Evolutionary conservation across 139 green algal species (phyloP).

Genomic region (Axilococcus clingmanii): DNA sequence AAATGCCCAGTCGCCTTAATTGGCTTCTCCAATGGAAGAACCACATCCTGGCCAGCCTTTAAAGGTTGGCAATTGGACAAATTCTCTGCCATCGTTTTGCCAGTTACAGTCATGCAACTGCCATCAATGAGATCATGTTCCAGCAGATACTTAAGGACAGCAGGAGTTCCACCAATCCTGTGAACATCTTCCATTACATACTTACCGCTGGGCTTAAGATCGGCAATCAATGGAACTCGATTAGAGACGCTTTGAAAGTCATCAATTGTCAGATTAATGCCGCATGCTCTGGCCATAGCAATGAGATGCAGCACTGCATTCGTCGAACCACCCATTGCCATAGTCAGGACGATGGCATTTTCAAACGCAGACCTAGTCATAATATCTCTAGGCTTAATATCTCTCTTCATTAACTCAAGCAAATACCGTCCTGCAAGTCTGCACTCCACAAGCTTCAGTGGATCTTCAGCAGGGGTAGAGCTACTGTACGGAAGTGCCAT

Average conservation of each 20-base stretch:
- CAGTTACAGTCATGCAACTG: conserved; percentile 75
- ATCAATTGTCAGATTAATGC: conserved; percentile 79
- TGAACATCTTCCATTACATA: conserved; percentile 99
- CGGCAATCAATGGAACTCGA: conserved; percentile 86
- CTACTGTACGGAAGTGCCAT: conserved; percentile 93
- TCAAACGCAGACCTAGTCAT: conserved; percentile 91
- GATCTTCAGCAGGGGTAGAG: conserved; percentile 88
- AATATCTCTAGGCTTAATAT: conserved; percentile 94
- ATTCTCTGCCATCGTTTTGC: conserved; percentile 94
- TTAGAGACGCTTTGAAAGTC: conserved; percentile 91
- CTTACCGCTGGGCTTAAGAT: conserved; percentile 91
- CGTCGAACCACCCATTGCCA: conserved; percentile 89
- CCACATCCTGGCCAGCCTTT: conserved; percentile 74
- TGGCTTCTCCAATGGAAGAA: conserved; percentile 72
- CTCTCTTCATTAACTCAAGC: conserved; percentile 73
- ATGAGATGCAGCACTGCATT: conserved; percentile 91
- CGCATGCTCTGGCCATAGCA: conserved; percentile 62
- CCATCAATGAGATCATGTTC: conserved; percentile 84
- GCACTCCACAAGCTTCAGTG: conserved; percentile 92
- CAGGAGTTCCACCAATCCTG: conserved; percentile 90
- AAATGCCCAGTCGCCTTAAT: conserved; percentile 73
- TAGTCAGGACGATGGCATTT: conserved; percentile 89
- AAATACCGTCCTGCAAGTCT: conserved; percentile 71
- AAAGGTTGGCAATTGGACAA: conserved; percentile 70
- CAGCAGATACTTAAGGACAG: conserved; percentile 92